Evolutionary conservation across 208 protist genomes (phyloP).

Genomic region (Trypanosoma melophagium): DNA sequence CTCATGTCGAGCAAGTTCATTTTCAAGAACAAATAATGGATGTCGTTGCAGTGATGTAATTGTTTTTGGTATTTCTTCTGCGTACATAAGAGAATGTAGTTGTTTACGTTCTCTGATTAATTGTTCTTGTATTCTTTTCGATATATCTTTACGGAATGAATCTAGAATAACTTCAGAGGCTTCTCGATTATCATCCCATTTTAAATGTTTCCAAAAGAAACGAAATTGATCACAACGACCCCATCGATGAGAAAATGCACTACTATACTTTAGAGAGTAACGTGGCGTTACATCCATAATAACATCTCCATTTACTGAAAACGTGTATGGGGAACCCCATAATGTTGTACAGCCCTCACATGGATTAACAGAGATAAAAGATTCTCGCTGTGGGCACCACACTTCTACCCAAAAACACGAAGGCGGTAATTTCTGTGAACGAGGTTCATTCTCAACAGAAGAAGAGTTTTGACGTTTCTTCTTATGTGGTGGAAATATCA

Average conservation of each 20-base stretch:
- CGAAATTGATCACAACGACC: conserved; percentile 55
- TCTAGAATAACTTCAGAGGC: conserved; percentile 68
- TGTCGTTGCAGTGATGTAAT: conserved; percentile 68
- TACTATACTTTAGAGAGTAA: conserved; percentile 84
- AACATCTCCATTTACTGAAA: conserved; percentile 67
- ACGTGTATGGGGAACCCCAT: conserved; percentile 84
- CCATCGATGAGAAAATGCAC: conserved; percentile 58
- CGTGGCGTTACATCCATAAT: conserved; percentile 77
- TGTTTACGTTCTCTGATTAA: conserved; percentile 61
- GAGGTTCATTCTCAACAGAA: conserved; percentile 19
- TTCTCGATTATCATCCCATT: conserved; percentile 83
- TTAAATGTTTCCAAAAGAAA: conserved; percentile 78
- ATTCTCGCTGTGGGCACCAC: conserved; percentile 77
- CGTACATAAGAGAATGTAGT: conserved; percentile 75
- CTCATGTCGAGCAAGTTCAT: conserved; percentile 70
- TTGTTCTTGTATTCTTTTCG: conserved; percentile 28
- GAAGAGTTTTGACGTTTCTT: conserved; percentile 17
- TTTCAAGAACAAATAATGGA: conserved; percentile 88
- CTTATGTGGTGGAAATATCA: conserved; percentile 31
- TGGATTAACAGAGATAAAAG: conserved; percentile 84
- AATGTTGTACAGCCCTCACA: conserved; percentile 67
- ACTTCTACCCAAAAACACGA: conserved; percentile 90
- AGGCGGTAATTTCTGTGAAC: conserved; percentile 55
- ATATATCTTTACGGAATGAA: conserved; percentile 43
- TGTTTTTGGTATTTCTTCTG: conserved; percentile 81